Evolutionary conservation across 202 grass and related monocot genomes (phyloP), one percentile per base, ranked within the genome.

Genomic region (Carex sylvatica): DNA sequence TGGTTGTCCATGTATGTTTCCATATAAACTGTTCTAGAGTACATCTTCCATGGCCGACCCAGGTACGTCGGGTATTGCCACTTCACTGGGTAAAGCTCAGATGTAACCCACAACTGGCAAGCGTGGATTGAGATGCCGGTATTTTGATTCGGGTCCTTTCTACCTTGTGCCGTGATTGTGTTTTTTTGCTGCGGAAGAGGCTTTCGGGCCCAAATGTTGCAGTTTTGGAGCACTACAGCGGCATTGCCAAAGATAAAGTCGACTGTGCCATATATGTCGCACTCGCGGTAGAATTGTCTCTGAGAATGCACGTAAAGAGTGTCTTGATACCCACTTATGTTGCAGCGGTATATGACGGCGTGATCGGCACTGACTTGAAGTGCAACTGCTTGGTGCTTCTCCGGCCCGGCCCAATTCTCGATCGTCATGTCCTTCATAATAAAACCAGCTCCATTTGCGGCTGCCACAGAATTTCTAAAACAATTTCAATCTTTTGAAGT

Each of bases 231-330:
- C 71, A 92, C 90, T 36, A 92, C 87, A 2, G 85, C 87, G 0
- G 90, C 87, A 80, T 92, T 92, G 64, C 90, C 90, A 80, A 92
- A 92, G 81, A 92, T 77, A 85, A 92, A 87, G 82, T 89, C 90
- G 10, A 92, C 82, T 5, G 90, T 92, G 71, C 90, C 90, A 65
- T 87, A 88, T 70, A 92, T 84, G 72, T 89, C 87, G 54, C 90
- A 92, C 20, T 92, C 90, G 30, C 90, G 87, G 85, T 85, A 89
- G 85, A 92, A 92, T 71, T 92, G 87, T 56, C 90, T 74, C 74
- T 87, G 90, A 35, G 90, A 88, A 82, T 92, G 90, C 62, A 85
- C 87, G 51, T 89, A 89, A 10, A 92, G 82, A 53, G 86, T 88
- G 86, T 93, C 91, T 85, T 90, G 88, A 78, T 88, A 86, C 0